Percentiles rank a stretch among this genome's conserved stretches.
phyloP scores from a whole-genome alignment of 1,284 basidiomycete genomes.

The Neotropicomus parvogracilis region DNA sequence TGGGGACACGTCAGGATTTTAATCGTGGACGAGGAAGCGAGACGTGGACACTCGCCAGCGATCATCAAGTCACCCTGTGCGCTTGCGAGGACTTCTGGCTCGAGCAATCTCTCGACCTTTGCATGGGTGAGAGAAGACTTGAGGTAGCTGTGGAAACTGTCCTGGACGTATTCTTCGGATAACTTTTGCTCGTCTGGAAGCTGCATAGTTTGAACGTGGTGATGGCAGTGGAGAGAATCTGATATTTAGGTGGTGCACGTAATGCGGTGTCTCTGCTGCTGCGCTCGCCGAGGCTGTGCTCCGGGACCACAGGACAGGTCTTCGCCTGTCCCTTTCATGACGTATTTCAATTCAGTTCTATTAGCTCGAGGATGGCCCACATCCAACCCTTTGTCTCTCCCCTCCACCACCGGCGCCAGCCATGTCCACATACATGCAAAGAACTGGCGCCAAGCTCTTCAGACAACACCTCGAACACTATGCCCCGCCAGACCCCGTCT shows the following conservation, averaged over 20 bases:
- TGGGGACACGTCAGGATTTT: constrained; percentile 34
- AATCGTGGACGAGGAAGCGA: constrained; percentile 31
- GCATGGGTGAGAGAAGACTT: constrained; percentile 73
- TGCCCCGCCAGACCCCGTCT: constrained; percentile 73
- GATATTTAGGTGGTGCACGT: not conserved
- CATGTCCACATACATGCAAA: constrained; percentile 42
- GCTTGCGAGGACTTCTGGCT: constrained; percentile 64
- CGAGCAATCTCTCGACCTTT: constrained; percentile 67
- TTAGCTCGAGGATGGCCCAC: not conserved
- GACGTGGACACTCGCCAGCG: constrained; percentile 51
- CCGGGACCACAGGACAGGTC: not conserved
- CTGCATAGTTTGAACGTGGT: constrained; percentile 10
- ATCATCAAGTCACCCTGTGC: constrained; percentile 80
- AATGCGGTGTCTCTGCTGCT: too few species aligned
- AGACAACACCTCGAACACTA: constrained; percentile 39
- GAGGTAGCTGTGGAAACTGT: constrained; percentile 76
- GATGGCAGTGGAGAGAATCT: not conserved
- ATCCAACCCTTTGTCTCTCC: not conserved
- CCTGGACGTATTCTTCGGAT: constrained; percentile 62
- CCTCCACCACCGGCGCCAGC: constrained; percentile 1
- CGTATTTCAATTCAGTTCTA: constrained; percentile 19
- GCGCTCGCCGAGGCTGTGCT: not conserved
- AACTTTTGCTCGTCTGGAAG: constrained; percentile 33
- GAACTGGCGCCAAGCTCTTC: constrained; percentile 49
- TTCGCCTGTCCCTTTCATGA: constrained; percentile 3